phyloP scores from a whole-genome alignment of 108 stramenopile species.

The Cyclotella kingstonii region DNA sequence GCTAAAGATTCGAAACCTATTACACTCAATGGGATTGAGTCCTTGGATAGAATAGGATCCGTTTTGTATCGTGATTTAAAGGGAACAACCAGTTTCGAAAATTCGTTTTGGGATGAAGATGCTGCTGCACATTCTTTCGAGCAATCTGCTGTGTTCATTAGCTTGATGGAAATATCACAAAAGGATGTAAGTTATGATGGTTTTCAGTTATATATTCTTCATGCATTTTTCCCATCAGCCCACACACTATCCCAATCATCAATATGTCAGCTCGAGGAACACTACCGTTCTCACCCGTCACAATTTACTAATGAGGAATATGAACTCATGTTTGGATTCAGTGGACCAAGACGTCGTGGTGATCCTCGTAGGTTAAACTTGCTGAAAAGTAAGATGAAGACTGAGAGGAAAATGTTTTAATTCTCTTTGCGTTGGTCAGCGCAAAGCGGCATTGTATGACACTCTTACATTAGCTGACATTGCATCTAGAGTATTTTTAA shows the following conservation, averaged over 20 bases:
- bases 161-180: constrained; percentile 83
- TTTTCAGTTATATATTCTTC: background rate
- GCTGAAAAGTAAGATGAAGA: constrained; percentile 51
- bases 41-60: constrained; percentile 79
- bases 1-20: constrained; percentile 66
- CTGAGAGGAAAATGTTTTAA: constrained; percentile 7
- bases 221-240: background rate
- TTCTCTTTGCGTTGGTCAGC: background rate
- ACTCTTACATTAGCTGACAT: too few relatives aligned
- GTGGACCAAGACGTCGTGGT: constrained; percentile 73
- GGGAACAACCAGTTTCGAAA: constrained; percentile 80
- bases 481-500: too few relatives aligned
- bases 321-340: constrained; percentile 80
- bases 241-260: background rate
- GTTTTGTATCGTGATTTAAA: constrained; percentile 86
- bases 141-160: constrained; percentile 77
- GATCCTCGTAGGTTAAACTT: constrained; percentile 67
- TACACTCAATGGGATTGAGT: constrained; percentile 82
- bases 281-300: constrained; percentile 62
- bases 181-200: constrained; percentile 34
- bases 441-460: background rate
- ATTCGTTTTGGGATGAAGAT: constrained; percentile 87
- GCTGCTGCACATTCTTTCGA: constrained; percentile 83
- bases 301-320: constrained; percentile 79
- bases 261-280: constrained; percentile 49